phyloP scores from a whole-genome alignment of 2,329 filamentous ascomycete genomes.

The Tolypocladium amazonense region DNA sequence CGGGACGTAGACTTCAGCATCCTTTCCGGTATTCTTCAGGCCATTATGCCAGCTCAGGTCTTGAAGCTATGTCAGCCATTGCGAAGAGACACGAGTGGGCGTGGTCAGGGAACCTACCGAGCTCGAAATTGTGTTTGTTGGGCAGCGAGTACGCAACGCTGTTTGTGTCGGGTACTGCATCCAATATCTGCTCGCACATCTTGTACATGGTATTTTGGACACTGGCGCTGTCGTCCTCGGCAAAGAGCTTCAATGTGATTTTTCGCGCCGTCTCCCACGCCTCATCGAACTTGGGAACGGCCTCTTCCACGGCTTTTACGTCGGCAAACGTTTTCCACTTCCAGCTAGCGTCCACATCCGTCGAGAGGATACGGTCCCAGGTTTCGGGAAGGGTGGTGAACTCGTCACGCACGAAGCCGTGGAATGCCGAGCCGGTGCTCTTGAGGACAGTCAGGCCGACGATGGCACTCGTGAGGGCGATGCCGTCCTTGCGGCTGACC shows the following conservation, averaged over 20 bases:
- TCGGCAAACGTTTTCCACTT: conserved; percentile 64
- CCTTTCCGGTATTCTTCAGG: conserved; percentile 85
- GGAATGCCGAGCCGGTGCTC: conserved; percentile 92
- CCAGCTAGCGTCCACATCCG: conserved; percentile 83
- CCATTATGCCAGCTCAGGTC: conserved; percentile 96
- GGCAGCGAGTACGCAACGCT: conserved; percentile 75
- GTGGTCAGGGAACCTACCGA: conserved; percentile 47
- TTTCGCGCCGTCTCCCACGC: conserved; percentile 68
- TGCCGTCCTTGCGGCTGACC: conserved; percentile 55
- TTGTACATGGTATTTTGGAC: conserved; percentile 99
- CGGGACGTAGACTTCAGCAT: conserved; percentile 91
- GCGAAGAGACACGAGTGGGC: neutral
- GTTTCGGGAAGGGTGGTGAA: conserved; percentile 85
- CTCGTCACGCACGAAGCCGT: conserved; percentile 86
- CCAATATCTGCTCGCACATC: conserved; percentile 84
- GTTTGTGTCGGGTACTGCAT: conserved; percentile 58
- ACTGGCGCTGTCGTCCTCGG: conserved; percentile 79
- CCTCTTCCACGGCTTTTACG: conserved; percentile 55
- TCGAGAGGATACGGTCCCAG: conserved; percentile 92
- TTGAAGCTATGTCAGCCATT: conserved; percentile 20
- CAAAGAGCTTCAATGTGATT: conserved; percentile 88
- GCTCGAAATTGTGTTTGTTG: conserved; percentile 98
- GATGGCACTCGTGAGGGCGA: conserved; percentile 69
- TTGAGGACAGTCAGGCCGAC: conserved; percentile 81
- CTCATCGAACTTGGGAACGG: conserved; percentile 59